Percentiles rank a stretch among this genome's conserved stretches.
Evolutionary conservation across 441 rosid species (phyloP).

Genomic region (Erodium texanum): DNA sequence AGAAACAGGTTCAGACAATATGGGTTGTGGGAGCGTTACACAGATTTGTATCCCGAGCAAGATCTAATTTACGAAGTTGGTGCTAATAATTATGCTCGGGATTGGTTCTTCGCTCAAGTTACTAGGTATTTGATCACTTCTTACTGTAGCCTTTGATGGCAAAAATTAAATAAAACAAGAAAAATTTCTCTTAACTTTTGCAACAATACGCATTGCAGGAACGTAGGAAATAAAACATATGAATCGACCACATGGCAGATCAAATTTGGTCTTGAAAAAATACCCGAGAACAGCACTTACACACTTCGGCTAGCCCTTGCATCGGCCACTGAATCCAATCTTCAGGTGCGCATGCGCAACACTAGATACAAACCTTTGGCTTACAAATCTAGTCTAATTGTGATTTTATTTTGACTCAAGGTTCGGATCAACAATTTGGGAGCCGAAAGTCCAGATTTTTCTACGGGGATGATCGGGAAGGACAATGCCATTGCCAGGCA

Average conservation of each 20-base stretch:
- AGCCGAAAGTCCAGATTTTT: conserved; percentile 35
- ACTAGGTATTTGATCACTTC: conserved; percentile 14
- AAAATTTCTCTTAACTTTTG: not conserved
- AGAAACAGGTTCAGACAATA: conserved; percentile 47
- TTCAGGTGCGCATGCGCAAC: conserved; percentile 57
- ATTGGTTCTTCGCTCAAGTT: conserved; percentile 59
- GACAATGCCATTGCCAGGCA: conserved; percentile 89
- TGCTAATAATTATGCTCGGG: conserved; percentile 34
- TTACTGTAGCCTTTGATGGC: not conserved
- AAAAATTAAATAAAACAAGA: not conserved
- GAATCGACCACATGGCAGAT: conserved; percentile 78
- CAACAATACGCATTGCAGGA: conserved; percentile 28
- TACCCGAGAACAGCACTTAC: conserved; percentile 36
- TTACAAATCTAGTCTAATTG: no score
- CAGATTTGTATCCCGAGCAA: conserved; percentile 38
- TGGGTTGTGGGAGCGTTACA: conserved; percentile 62
- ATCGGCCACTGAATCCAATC: conserved; percentile 72
- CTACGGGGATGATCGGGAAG: conserved; percentile 68
- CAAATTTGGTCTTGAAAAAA: conserved; percentile 47
- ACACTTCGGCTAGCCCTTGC: conserved; percentile 77
- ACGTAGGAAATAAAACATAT: conserved; percentile 39
- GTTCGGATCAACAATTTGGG: conserved; percentile 51
- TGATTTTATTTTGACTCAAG: conserved; percentile 26
- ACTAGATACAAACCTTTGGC: no score
- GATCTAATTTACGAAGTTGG: conserved; percentile 45